A percentile compares a stretch with the other conserved stretches of the same genome.
Conservation (phyloP, 805 yeast genomes). For the Metschnikowia colocasiae region DNA sequence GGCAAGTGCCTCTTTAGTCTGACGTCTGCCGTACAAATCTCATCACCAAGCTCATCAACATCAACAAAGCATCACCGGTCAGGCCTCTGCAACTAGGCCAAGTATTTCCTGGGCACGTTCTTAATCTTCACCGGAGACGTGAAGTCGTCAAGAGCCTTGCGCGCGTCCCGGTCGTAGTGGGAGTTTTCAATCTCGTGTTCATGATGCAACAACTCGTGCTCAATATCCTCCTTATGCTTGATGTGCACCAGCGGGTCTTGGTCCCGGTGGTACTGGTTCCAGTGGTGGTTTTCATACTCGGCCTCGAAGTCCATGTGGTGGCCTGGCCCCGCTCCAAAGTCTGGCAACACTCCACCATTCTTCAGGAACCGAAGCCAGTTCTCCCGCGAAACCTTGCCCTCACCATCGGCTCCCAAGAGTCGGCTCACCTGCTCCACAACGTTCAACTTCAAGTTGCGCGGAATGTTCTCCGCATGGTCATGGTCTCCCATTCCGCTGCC, state of each 20-base stretch:
- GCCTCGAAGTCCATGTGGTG: constrained; percentile 92
- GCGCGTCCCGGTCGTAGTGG: constrained; percentile 29
- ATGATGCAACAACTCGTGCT: constrained; percentile 80
- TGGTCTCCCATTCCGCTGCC: constrained; percentile 89
- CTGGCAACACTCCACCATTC: constrained; percentile 76
- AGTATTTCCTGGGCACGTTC: constrained; percentile 17
- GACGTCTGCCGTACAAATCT: too few relatives aligned
- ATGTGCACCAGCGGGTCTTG: constrained; percentile 77
- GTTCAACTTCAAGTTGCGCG: constrained; percentile 50
- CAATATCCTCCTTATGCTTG: constrained; percentile 85
- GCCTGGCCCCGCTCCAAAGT: constrained; percentile 89
- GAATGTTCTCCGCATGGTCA: constrained; percentile 48
- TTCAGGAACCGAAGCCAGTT: constrained; percentile 66
- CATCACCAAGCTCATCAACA: too few relatives aligned
- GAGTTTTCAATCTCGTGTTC: constrained; percentile 76
- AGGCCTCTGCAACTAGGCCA: too few relatives aligned
- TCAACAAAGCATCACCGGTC: too few relatives aligned
- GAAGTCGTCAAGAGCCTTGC: constrained; percentile 28
- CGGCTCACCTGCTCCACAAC: constrained; percentile 55
- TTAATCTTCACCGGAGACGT: constrained; percentile 24
- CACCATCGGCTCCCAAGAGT: constrained; percentile 62
- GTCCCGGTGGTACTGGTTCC: constrained; percentile 76
- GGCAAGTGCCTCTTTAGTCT: too few relatives aligned
- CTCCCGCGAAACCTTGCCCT: constrained; percentile 58
- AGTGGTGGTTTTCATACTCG: constrained; percentile 93